Percentiles rank a stretch among this genome's conserved stretches.
Conservation (phyloP, 306 rosid genomes). For the Betula pendula region DNA sequence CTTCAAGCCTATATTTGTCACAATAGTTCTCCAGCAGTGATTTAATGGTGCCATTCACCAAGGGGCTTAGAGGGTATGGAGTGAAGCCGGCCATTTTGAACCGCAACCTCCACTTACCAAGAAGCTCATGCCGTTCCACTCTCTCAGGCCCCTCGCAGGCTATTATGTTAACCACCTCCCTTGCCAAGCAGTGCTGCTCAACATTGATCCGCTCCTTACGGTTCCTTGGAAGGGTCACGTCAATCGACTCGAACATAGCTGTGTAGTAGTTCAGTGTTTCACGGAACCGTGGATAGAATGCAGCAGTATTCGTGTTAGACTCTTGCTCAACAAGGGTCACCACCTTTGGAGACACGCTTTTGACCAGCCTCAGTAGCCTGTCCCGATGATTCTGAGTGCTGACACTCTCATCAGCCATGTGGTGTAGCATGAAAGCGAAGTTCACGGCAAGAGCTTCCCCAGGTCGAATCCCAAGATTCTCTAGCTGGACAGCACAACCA, state of each 20-base stretch:
- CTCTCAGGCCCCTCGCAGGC: slow-evolving; percentile 95
- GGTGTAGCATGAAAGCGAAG: slow-evolving; percentile 90
- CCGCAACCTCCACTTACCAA: slow-evolving; percentile 85
- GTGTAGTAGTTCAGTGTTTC: slow-evolving; percentile 77
- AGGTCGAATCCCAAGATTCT: slow-evolving; percentile 54
- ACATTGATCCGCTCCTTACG: slow-evolving; percentile 82
- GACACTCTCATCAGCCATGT: slow-evolving; percentile 96
- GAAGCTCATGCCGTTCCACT: slow-evolving; percentile 87
- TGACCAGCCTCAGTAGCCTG: slow-evolving; percentile 71
- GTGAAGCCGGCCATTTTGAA: slow-evolving; percentile 92
- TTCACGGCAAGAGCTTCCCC: slow-evolving; percentile 89
- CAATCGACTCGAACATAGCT: slow-evolving; percentile 94
- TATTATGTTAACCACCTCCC: slow-evolving; percentile 86
- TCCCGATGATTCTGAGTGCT: slow-evolving; percentile 85
- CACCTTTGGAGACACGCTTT: slow-evolving; percentile 85
- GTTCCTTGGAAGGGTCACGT: slow-evolving; percentile 70
- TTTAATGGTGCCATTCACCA: slow-evolving; percentile 89
- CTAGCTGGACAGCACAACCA: slow-evolving; percentile 67
- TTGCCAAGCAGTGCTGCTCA: slow-evolving; percentile 97
- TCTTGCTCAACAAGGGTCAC: slow-evolving; percentile 99
- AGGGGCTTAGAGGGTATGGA: slow-evolving; percentile 79
- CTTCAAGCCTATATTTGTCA: slow-evolving; percentile 72
- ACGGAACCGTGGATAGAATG: slow-evolving; percentile 75
- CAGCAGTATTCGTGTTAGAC: slow-evolving; percentile 81
- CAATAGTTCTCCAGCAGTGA: slow-evolving; percentile 74